Base-by-base conservation (phyloP, 495 filamentous ascomycete genomes). In the Aspergillus cavernicola region DNA sequence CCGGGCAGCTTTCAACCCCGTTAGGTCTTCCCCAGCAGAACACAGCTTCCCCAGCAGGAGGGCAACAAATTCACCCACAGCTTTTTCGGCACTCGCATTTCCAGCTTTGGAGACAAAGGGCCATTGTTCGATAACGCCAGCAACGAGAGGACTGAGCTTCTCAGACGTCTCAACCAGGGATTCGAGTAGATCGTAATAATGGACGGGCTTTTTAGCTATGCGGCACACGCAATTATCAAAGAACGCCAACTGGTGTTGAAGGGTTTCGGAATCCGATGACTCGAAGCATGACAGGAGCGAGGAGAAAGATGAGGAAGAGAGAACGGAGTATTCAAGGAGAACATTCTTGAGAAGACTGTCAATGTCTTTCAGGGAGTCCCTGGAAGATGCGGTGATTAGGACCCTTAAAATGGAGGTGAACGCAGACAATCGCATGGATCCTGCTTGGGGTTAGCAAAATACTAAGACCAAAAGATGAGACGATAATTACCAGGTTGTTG, bases 201-300 rank as follows among this genome's bases (percentile, higher is more conserved):
- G 90, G 58, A 89, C 80, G 6, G 87, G 84, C 33, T 81, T 81
- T 45, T 81, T 84, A 5, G 82, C 81, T 41, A 85, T 83, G 13
- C 89, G 81, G 35, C 78, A 79, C 15, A 85, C 71, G 64, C 89
- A 93, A 42, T 91, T 88, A 54, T 97, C 90, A 45, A 97, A 63
- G 58, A 92, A 96, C 4, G 78, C 54, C 36, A 76, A 31, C 52
- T 71, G 71, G 3, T 57, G 59, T 26, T 60, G 62, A 9, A 75
- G 48, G 13, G 46, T 29, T 8, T 61, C 66, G 2, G 65, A 43
- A 22, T 70, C 67, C 1, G 69, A 79, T 52, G 48, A 68, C 57
- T 65, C 80, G 59, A 61, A 70, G 60, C 66, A 81, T 71, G 57
- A 75, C 15, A 73, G 19, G 3, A 77, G 38, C 10, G 72, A 57